phyloP scores from a whole-genome alignment of 1,139 yeast genomes.

The Lodderomyces jiufengensis region DNA sequence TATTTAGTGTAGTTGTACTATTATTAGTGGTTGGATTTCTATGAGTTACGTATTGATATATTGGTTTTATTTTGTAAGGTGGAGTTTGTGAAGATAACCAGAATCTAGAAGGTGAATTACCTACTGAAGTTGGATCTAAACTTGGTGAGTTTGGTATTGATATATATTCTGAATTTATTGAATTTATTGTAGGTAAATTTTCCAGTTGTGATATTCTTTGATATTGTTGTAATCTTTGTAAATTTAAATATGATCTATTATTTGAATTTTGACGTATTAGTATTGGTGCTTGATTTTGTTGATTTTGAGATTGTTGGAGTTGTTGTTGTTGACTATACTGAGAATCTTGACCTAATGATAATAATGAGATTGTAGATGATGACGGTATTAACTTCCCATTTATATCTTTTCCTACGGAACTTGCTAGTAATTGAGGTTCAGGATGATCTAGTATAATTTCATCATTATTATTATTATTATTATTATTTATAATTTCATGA shows the following conservation, averaged over 20 bases:
- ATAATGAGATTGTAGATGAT: conserved; percentile 50
- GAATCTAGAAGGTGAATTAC: conserved; percentile 55
- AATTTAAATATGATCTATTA: conserved; percentile 7
- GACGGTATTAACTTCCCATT: conserved; percentile 52
- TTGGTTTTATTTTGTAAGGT: conserved; percentile 26
- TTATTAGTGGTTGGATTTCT: background rate
- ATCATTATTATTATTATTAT: background rate
- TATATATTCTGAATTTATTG: conserved; percentile 5
- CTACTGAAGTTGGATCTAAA: conserved; percentile 49
- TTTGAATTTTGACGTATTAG: conserved; percentile 7
- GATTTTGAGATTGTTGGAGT: conserved; percentile 5
- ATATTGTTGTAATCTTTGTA: conserved; percentile 34
- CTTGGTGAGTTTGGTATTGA: conserved; percentile 50
- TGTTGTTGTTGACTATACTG: background rate
- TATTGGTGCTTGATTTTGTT: conserved; percentile 8
- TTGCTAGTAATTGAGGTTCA: conserved; percentile 52
- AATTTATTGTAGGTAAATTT: background rate
- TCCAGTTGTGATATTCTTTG: conserved; percentile 20
- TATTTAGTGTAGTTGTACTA: background rate
- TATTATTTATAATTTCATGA: conserved; percentile 8
- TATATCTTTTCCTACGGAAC: conserved; percentile 50
- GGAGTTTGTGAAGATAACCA: conserved; percentile 54
- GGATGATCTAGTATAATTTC: conserved; percentile 32
- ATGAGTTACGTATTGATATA: conserved; percentile 15
- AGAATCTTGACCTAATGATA: conserved; percentile 37